Conservation (phyloP, 495 filamentous ascomycete species). For the Neurospora hispaniola region DNA sequence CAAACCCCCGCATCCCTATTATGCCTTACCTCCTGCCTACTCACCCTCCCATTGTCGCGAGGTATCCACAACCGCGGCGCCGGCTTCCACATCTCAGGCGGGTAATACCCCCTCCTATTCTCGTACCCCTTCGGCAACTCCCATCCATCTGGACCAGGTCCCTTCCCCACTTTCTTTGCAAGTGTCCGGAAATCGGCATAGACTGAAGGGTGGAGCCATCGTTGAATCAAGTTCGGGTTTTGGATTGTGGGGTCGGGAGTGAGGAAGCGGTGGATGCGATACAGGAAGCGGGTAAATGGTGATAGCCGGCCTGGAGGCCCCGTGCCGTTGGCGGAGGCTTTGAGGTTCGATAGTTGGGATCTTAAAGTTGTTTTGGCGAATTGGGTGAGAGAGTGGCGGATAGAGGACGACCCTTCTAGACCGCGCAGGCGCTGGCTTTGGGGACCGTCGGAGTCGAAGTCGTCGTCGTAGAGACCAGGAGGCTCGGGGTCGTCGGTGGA, state of each 20-base stretch:
- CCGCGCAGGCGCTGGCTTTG: conserved; percentile 21
- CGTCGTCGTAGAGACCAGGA: conserved; percentile 12
- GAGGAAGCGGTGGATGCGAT: conserved; percentile 13
- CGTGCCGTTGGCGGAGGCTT: conserved; percentile 11
- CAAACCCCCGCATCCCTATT: conserved; percentile 42
- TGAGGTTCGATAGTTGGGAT: conserved; percentile 1
- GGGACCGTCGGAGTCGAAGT: background rate
- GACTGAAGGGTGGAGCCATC: conserved; percentile 55
- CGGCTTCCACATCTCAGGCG: conserved; percentile 52
- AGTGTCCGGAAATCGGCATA: conserved; percentile 53
- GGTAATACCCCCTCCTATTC: conserved; percentile 46
- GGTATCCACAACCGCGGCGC: conserved; percentile 62
- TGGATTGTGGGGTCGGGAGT: conserved; percentile 11
- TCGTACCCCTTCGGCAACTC: conserved; percentile 46
- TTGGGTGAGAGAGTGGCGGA: conserved; percentile 11
- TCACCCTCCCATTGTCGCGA: conserved; percentile 53
- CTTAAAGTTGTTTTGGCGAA: conserved; percentile 13
- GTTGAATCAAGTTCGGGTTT: conserved; percentile 33
- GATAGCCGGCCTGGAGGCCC: rapidly evolving
- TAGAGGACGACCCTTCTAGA: conserved; percentile 23
- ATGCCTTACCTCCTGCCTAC: conserved; percentile 49
- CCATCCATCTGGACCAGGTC: conserved; percentile 27
- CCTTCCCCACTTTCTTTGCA: conserved; percentile 46
- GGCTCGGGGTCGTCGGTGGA: conserved; percentile 14
- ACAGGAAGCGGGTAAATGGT: conserved; percentile 9